Evolutionary conservation across 1,284 basidiomycete species (phyloP).

Genomic region (Cerrena zonata): DNA sequence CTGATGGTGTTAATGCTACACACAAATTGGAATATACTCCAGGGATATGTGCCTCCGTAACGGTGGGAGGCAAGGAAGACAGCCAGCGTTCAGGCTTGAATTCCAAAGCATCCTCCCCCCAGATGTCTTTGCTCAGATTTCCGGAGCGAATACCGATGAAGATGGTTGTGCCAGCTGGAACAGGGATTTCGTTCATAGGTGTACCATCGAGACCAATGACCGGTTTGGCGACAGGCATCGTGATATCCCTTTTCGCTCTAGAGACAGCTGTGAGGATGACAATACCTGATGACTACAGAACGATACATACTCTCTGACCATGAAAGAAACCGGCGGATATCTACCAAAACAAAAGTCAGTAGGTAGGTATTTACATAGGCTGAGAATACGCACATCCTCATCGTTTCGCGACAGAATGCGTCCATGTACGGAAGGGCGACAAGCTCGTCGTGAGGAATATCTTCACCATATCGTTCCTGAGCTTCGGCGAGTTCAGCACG

Average conservation of each 20-base stretch:
- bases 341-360: constrained; percentile 1
- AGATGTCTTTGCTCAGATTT: constrained; percentile 44
- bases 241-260: constrained; percentile 37
- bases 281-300: neutral
- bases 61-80: constrained; percentile 11
- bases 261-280: neutral
- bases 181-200: constrained; percentile 31
- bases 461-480: neutral
- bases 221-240: constrained; percentile 44
- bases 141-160: constrained; percentile 35
- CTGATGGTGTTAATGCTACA: too few species aligned
- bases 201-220: constrained; percentile 34
- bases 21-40: constrained; percentile 15
- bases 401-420: constrained; percentile 13
- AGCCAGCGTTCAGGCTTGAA: constrained; percentile 21
- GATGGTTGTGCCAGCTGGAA: constrained; percentile 42
- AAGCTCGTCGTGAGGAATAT: too few species aligned
- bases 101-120: constrained; percentile 29
- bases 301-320: constrained; percentile 9
- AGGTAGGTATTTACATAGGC: neutral
- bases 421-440: constrained; percentile 11
- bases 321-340: constrained; percentile 9
- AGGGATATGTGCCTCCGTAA: constrained; percentile 16
- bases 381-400: constrained; percentile 13
- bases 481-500: neutral